Percentiles rank a stretch among this genome's conserved stretches.
phyloP scores from a whole-genome alignment of 106 monocot species.

The Phalaenopsis aphrodite region DNA sequence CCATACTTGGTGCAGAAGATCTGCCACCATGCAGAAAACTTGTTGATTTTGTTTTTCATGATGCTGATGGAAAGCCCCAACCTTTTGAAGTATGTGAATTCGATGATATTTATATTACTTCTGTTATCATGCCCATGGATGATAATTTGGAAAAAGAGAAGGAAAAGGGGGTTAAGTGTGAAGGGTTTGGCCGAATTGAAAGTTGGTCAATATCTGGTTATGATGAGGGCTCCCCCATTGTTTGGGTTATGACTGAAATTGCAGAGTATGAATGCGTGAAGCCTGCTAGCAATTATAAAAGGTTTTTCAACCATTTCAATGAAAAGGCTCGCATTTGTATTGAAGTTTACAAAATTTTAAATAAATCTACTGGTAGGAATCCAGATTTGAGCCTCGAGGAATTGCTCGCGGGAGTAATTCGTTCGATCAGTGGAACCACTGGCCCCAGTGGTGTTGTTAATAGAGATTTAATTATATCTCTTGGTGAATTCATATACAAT shows the following conservation, averaged over 20 bases:
- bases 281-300: slow-evolving; percentile 66
- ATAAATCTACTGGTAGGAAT: slow-evolving; percentile 63
- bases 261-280: slow-evolving; percentile 97
- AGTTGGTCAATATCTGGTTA: slow-evolving; percentile 95
- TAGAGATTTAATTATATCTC: slow-evolving; percentile 77
- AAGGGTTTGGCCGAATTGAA: slow-evolving; percentile 95
- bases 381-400: slow-evolving; percentile 73
- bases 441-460: slow-evolving; percentile 35
- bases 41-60: slow-evolving; percentile 81
- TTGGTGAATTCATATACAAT: slow-evolving; percentile 88
- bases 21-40: slow-evolving; percentile 65
- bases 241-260: slow-evolving; percentile 86
- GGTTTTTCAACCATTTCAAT: slow-evolving; percentile 58
- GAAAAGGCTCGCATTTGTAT: slow-evolving; percentile 82
- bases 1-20: slow-evolving; percentile 64
- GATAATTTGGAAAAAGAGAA: slow-evolving; percentile 69
- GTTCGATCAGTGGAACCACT: slow-evolving; percentile 64
- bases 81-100: slow-evolving; percentile 95
- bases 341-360: slow-evolving; percentile 64
- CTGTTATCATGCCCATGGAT: slow-evolving; percentile 87
- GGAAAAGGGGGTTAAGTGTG: slow-evolving; percentile 69
- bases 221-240: slow-evolving; percentile 77
- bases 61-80: slow-evolving; percentile 74
- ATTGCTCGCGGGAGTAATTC: slow-evolving; percentile 76
- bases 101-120: slow-evolving; percentile 77